Evolutionary conservation across 257 asterid species (phyloP), one percentile per base, ranked within the genome.

Genomic region (Gentiana dahurica): DNA sequence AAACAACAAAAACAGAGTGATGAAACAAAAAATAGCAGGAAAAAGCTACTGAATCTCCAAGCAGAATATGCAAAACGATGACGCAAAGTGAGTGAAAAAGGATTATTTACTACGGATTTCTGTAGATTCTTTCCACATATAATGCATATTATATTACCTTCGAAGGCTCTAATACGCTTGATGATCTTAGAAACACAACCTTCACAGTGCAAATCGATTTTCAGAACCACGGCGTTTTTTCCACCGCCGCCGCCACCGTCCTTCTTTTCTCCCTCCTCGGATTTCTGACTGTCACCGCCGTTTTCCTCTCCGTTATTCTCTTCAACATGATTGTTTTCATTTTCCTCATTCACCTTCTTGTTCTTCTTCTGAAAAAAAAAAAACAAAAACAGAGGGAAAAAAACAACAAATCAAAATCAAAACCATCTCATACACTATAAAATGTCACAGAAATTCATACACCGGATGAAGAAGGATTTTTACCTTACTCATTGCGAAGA

Each of bases 131-230:
- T 8, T 9, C 12, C 24, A 34, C 34, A 49, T 10, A 54, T 51
- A 15, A 1, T 12, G 34, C 24, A 39, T 8, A 57, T 7, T 4
- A 6, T 12, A n/a, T 73, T 24, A 89, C 97, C 97, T 34, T 75
- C 76, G 12, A 77, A 64, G 6, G 81, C 70, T 58, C 84, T 84
- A 57, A 84, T 71, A 65, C 36, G 36, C 35, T 75, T 86, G 24
- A 77, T 41, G 36, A 80, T 58, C 55, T 81, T 86, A 34, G 74
- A 61, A n/a, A 81, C 85, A 63, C 97, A 89, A 59, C 95, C 97
- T 0, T 82, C 84, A 24, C 97, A 89, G 57, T 89, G 95, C 65
- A 89, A 68, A 38, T 89, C 95, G 4, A 79, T 57, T 49, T 82
- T 89, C 60, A 86, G 58, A 41, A 89, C 81, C 8, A 84, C 84